Conservation (phyloP, 2,329 filamentous ascomycete genomes). For the Phyllosticta citribraziliensis region DNA sequence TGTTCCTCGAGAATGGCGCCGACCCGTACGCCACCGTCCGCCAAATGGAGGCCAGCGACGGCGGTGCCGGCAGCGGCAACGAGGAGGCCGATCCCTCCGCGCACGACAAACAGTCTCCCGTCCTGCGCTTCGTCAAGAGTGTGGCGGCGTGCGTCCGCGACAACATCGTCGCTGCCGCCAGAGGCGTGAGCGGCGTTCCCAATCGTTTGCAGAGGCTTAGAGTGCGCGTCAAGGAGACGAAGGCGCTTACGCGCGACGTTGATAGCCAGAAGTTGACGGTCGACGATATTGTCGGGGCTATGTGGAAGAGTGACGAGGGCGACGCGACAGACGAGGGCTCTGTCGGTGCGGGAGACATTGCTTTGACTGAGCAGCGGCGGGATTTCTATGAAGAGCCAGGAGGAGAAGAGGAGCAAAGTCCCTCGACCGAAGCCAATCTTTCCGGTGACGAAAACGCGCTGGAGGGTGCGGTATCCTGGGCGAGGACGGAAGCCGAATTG, state of each 20-base stretch:
- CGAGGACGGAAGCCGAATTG: too few species aligned
- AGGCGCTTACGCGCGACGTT: background rate
- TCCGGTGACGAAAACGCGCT: too few species aligned
- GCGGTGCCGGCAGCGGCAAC: too few species aligned
- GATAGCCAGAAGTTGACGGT: background rate
- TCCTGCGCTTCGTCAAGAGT: background rate
- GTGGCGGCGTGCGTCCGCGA: background rate
- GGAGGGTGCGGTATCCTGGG: too few species aligned
- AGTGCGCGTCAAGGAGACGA: background rate
- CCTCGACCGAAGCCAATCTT: too few species aligned
- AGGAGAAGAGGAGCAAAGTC: too few species aligned
- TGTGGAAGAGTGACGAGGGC: background rate
- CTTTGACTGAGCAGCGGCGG: too few species aligned
- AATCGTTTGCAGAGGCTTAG: background rate
- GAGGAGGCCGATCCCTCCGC: too few species aligned
- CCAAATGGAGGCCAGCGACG: background rate
- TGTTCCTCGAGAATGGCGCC: background rate
- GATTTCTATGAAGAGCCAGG: too few species aligned
- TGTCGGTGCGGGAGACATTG: too few species aligned
- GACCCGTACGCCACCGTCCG: constrained; percentile 2
- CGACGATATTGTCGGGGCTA: background rate
- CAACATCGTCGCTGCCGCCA: background rate
- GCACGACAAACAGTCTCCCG: background rate
- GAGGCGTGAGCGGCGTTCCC: background rate
- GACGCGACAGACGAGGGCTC: too few species aligned